Percentiles rank a stretch among this genome's conserved stretches.
These are phyloP conservation scores for Sherardia arvensis DNA, from an alignment of 257 asterid species.

Conservation along the genomic window DNA sequence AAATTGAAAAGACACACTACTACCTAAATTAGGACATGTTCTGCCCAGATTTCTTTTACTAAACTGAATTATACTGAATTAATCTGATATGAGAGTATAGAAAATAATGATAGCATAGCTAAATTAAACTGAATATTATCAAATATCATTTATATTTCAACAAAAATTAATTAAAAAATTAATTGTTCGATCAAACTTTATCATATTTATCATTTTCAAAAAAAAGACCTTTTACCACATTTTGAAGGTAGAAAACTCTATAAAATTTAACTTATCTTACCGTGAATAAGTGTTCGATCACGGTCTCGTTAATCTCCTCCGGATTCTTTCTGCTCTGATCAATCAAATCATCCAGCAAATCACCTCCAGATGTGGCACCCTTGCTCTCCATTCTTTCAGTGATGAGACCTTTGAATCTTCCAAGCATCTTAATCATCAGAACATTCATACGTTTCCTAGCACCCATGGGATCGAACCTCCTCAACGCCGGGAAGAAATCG, in stretches of 20 bases:
- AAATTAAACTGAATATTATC: no score
- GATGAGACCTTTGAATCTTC: conserved; percentile 25
- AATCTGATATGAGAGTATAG: no score
- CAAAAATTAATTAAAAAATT: no score
- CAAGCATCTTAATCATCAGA: conserved; percentile 25
- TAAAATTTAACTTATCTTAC: conserved; percentile 16
- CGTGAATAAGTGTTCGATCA: conserved; percentile 56
- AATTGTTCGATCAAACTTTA: no score
- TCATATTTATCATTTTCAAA: not conserved
- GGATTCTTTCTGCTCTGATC: conserved; percentile 14
- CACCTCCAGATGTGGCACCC: conserved; percentile 10
- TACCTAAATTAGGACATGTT: no score
- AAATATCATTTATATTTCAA: no score
- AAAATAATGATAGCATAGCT: no score
- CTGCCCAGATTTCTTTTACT: no score
- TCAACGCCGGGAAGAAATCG: not conserved
- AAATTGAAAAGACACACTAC: no score
- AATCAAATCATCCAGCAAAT: conserved; percentile 9
- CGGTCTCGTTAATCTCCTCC: conserved; percentile 42
- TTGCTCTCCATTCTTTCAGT: conserved; percentile 29
- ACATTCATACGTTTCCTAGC: conserved; percentile 21
- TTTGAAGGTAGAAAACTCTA: not conserved
- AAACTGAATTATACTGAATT: no score
- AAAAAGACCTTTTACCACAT: no score
- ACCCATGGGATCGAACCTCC: not conserved